phyloP scores from a whole-genome alignment of 306 rosid genomes.

The Gastrolobium villosum region DNA sequence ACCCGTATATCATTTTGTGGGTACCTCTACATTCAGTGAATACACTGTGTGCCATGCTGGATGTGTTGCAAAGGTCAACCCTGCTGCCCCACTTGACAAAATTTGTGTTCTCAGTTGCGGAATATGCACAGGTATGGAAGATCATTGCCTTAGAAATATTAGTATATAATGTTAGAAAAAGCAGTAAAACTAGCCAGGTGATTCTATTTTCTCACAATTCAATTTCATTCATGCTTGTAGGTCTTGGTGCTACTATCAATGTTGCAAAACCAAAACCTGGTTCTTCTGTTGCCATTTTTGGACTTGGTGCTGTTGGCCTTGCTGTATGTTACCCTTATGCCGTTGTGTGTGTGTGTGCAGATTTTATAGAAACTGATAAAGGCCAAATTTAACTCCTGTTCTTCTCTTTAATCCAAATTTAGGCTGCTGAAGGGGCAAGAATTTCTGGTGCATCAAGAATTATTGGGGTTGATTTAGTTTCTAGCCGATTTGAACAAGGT shows the following conservation, averaged over 20 bases:
- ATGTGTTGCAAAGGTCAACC: slow-evolving; percentile 85
- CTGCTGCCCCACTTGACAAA: slow-evolving; percentile 92
- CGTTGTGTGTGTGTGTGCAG: neutral
- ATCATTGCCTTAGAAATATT: neutral
- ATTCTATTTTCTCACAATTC: neutral
- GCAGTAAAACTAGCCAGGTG: neutral
- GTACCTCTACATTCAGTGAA: slow-evolving; percentile 92
- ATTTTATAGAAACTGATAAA: neutral
- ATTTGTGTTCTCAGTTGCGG: slow-evolving; percentile 94
- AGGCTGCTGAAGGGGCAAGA: slow-evolving; percentile 96
- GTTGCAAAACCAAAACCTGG: slow-evolving; percentile 91
- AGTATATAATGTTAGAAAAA: neutral
- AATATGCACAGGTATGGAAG: slow-evolving; percentile 76
- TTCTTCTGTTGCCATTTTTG: slow-evolving; percentile 84
- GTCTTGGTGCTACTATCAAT: slow-evolving; percentile 88
- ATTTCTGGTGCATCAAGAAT: slow-evolving; percentile 80
- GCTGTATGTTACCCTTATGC: slow-evolving; percentile 64
- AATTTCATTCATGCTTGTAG: slow-evolving; percentile 49
- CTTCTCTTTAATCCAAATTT: slow-evolving; percentile 11
- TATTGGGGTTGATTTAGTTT: slow-evolving; percentile 85
- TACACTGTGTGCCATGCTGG: slow-evolving; percentile 87
- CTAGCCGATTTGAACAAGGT: slow-evolving; percentile 82
- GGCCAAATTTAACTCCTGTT: neutral
- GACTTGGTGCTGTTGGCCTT: slow-evolving; percentile 95
- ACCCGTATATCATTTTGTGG: slow-evolving; percentile 82